These are phyloP conservation scores for Lipomyces yamadae DNA, from an alignment of 805 yeast species.

Conservation along the genomic window DNA sequence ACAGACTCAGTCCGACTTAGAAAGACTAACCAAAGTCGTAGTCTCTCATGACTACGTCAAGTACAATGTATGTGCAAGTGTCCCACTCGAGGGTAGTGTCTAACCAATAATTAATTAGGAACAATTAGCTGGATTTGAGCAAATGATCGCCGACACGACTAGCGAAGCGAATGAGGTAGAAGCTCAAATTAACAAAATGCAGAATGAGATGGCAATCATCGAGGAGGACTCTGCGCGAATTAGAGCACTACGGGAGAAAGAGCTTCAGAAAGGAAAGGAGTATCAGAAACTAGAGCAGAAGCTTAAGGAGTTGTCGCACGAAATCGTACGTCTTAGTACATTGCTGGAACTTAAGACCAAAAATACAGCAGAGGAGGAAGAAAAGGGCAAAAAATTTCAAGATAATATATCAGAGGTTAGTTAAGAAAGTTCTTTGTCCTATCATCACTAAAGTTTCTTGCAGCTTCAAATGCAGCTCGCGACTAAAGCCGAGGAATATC, in stretches of 20 bases:
- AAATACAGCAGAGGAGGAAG: slow-evolving; percentile 60
- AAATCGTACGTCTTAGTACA: slow-evolving; percentile 70
- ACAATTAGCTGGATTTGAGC: slow-evolving; percentile 17
- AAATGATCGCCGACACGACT: slow-evolving; percentile 19
- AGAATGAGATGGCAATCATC: slow-evolving; percentile 59
- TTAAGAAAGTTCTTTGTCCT: slow-evolving; percentile 29
- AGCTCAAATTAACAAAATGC: slow-evolving; percentile 16
- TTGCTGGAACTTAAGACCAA: slow-evolving; percentile 61
- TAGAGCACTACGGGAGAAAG: slow-evolving; percentile 59
- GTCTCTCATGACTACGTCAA: slow-evolving; percentile 74
- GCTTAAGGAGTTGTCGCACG: slow-evolving; percentile 64
- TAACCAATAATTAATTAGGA: slow-evolving; percentile 12
- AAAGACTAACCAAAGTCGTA: slow-evolving; percentile 71
- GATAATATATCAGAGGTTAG: slow-evolving; percentile 48
- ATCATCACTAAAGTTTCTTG: not conserved
- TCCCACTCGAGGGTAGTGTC: not conserved
- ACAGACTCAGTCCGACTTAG: slow-evolving; percentile 78
- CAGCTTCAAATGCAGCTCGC: slow-evolving; percentile 31
- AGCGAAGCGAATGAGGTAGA: slow-evolving; percentile 19
- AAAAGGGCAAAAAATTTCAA: slow-evolving; percentile 47
- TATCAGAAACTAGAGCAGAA: slow-evolving; percentile 62
- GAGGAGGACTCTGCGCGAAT: slow-evolving; percentile 64
- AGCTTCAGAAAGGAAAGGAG: slow-evolving; percentile 63
- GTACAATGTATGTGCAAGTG: slow-evolving; percentile 41
- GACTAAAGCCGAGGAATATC: slow-evolving; percentile 49